Base-by-base conservation (phyloP, 805 yeast genomes). In the Suhomyces vadensis region DNA sequence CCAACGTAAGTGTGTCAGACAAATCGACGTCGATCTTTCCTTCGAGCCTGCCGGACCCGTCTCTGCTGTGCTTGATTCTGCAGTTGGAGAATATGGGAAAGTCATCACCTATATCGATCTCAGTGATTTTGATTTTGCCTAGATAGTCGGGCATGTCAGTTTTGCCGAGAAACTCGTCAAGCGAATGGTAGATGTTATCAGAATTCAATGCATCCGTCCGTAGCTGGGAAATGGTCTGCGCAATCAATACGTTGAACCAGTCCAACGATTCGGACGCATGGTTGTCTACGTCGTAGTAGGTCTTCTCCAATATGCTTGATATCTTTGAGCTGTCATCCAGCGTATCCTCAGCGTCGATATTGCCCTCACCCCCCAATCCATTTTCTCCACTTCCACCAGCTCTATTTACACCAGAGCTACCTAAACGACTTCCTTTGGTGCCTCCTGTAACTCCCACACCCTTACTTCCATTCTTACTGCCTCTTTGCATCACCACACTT, bases 41-140 rank as follows among this genome's bases (percentile, higher is more conserved):
- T 59, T 90, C 96, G 35, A 80, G 57, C 35, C 83, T 65, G 13
- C 82, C 71, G 16, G 78, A 72, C 1, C 70, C 70, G 44, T 76
- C 80, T 17, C 77, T 76, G 43, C 78, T 75, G 48, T 81, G 82
- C 49, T 74, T 75, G 29, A 94, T 87, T 39, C 95, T 76, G 64
- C 99, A 94, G 58, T 94, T 94, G 44, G 96, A 87, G 60, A 94
- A 87, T 41, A 94, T 87, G 3, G 99, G 99, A 60, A 84, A 94
- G 63, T 91, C 97, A 60, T 89, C 87, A 25, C 99, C 99, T 45
- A 94, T 83, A 55, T 90, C 92, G 20, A 94, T 81, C 56, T 92
- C 97, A 1, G 91, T 86, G 38, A 94, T 80, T 48, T 77, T 78
- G 31, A 94, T 82, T 19, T 78, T 76, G 58, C 85, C 97, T 39